Base-by-base conservation (phyloP, 805 yeast genomes). In the Yarrowia sp. region DNA sequence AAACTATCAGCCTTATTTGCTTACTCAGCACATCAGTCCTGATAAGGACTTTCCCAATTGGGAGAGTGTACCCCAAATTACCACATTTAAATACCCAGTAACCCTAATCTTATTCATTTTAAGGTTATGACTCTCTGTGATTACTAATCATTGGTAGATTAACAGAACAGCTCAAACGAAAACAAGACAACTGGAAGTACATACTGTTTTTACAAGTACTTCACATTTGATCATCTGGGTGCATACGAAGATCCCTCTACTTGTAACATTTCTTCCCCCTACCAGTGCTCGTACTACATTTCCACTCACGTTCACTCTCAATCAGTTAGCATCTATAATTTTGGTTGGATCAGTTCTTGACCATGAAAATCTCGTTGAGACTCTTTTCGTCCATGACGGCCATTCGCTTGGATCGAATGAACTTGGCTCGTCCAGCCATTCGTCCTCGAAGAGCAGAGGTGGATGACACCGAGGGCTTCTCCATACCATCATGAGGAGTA, bases 341-440 rank as follows among this genome's bases (percentile, higher is more conserved):
- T 60, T 15, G 52, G 44, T 58, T 30, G 19, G 34, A 36, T 61
- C 68, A 67, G 64, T 36, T 64, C 30, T 56, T 81, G 56, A 92
- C 85, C 98, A 94, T 94, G 75, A 94, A 91, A 68, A 94, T 94
- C 78, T 94, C 98, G 72, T 91, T 92, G 70, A 94, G 82, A 14
- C 97, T 92, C 76, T 91, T 87, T 2, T 89, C 84, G 76, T 94
- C 98, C 87, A 89, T 85, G 0, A 93, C 92, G 1, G 98, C 94
- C 12, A 96, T 95, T 73, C 95, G 84, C 76, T 94, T 94, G 76
- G 92, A 97, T 71, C 84, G 88, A 67, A 94, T 93, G 88, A 92
- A 93, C 76, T 86, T 88, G 24, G 96, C 87, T 76, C 98, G 85
- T 4, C 90, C 90, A 0, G 96, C 87, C 60, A 86, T 76, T 73